A percentile compares a stretch with the other conserved stretches of the same genome.
Evolutionary conservation across 345 rosid genomes (phyloP).

Genomic region (Geranium brycei): DNA sequence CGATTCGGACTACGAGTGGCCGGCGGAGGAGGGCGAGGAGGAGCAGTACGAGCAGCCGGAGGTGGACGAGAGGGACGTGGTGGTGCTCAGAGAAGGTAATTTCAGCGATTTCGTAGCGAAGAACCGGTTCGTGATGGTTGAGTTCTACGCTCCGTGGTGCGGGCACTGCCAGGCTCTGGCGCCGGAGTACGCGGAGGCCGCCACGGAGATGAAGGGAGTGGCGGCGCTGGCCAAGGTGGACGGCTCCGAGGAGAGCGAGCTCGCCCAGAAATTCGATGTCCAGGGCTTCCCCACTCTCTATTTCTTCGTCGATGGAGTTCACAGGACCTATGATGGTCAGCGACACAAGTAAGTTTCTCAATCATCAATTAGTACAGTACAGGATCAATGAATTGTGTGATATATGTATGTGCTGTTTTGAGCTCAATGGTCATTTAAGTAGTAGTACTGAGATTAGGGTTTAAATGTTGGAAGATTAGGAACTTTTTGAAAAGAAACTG

Average conservation of each 20-base stretch:
- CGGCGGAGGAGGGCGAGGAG: conserved; percentile 3
- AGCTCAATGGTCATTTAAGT: neutral
- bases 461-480: neutral
- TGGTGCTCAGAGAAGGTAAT: neutral
- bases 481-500: neutral
- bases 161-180: neutral
- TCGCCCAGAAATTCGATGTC: neutral
- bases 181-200: neutral
- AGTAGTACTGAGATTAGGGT: neutral
- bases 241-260: neutral
- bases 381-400: no score
- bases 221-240: neutral
- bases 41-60: conserved; percentile 39
- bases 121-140: neutral
- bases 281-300: neutral
- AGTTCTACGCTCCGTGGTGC: neutral
- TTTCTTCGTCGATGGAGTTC: neutral
- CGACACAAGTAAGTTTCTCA: neutral
- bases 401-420: no score
- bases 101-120: neutral
- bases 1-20: neutral
- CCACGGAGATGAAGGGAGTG: neutral
- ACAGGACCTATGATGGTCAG: neutral
- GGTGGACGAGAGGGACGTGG: conserved; percentile 23
- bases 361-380: neutral